A percentile compares a stretch with the other conserved stretches of the same genome.
These are phyloP conservation scores for Penicillium sp. DNA, from an alignment of 2,329 filamentous ascomycete genomes.

Conservation along the genomic window DNA sequence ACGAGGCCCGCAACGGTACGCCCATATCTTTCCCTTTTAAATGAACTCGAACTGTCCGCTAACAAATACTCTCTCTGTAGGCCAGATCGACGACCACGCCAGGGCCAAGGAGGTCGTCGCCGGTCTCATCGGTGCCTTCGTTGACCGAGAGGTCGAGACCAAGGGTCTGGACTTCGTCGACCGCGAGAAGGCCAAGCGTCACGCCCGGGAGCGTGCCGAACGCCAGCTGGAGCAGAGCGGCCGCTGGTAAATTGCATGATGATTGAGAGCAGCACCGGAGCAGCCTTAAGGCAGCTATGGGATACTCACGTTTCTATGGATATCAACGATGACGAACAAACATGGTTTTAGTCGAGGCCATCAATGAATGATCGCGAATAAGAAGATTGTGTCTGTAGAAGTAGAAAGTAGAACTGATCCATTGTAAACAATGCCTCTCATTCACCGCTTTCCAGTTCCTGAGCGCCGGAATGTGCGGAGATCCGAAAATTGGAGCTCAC, in stretches of 20 bases:
- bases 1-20: constrained; percentile 63
- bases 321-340: background rate
- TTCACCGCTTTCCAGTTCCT: background rate
- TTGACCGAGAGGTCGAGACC: constrained; percentile 69
- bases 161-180: constrained; percentile 60
- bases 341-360: background rate
- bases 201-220: constrained; percentile 40
- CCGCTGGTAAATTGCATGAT: constrained; percentile 6
- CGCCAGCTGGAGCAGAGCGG: constrained; percentile 4
- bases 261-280: background rate
- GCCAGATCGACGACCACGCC: constrained; percentile 63
- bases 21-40: background rate
- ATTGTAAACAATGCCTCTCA: background rate
- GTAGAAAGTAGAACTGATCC: background rate
- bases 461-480: background rate
- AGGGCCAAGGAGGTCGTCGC: constrained; percentile 74
- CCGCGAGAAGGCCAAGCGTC: constrained; percentile 55
- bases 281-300: background rate
- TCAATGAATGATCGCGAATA: background rate
- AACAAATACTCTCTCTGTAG: constrained; percentile 34
- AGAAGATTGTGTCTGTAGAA: background rate
- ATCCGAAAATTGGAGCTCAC: too few species aligned
- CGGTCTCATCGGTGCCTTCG: constrained; percentile 69
- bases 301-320: background rate
- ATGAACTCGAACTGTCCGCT: background rate